Evolutionary conservation across 2,329 filamentous ascomycete genomes (phyloP), one percentile per base, ranked within the genome.

Genomic region (Aureobasidium sp.): DNA sequence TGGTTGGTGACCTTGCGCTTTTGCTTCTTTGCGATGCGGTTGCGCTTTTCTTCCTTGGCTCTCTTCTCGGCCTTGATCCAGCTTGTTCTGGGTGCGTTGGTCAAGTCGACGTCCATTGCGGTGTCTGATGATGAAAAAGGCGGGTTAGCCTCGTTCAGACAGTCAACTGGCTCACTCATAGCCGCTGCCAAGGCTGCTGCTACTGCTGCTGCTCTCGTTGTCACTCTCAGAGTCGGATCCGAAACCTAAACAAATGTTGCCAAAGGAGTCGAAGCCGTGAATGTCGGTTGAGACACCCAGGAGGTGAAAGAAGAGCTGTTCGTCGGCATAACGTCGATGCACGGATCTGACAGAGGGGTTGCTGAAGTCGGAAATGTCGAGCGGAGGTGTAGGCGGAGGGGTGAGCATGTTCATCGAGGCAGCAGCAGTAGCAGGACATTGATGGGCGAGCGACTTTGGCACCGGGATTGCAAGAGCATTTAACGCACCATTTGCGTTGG

Each of bases 81-180:
- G 37, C 64, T 67, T 36, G 62, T 48, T 52, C 46, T 62, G 32
- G 62, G 57, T 66, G 60, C 37, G 65, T 55, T 48, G 68, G 68
- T 65, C 55, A 67, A 70, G 65, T 75, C 75, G 62, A 75, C 68
- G 52, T 78, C 75, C 73, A 77, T 76, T 59, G 73, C 74, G 51
- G 66, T 57, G 53, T 68, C 66, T 62, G 55, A 62, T 56, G 57
- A 60, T 51, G 29, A 52, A 50, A 62, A 55, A 61, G 59, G 61
- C 50, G 39, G 32, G 61, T 62, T 62, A 62, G 61, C 61, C 61
- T 56, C 34, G 61, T 56, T 55, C 36, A 50, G 52, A 56, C 51
- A 48, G 41, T 62, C 50, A 47, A 53, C 34, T 42, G 39, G 37
- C 44, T 62, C 61, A 62, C 61, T 55, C 61, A 39, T 51, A 48